Percentiles rank a stretch among this genome's conserved stretches.
Evolutionary conservation across 441 rosid species (phyloP).

Genomic region (Capsella rubella): DNA sequence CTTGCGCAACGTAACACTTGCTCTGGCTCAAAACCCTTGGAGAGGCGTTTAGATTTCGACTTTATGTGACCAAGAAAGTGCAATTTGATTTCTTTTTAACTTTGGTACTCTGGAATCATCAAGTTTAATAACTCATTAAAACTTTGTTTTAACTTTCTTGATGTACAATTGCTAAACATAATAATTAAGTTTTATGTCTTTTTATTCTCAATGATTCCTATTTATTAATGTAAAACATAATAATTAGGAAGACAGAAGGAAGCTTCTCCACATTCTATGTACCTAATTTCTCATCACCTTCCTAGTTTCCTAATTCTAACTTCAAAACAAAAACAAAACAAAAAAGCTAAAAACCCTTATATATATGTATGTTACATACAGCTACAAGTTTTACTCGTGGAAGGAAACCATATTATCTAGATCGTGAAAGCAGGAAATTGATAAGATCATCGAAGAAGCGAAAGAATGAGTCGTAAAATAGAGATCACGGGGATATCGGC

Average conservation of each 20-base stretch:
- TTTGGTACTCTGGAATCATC: background rate
- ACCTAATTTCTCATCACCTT: slow-evolving; percentile 14
- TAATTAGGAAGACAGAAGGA: background rate
- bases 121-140: slow-evolving; percentile 4
- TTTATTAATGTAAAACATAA: too few species aligned
- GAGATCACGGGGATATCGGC: slow-evolving; percentile 36
- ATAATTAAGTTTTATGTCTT: too few species aligned
- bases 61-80: background rate
- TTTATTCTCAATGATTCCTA: too few species aligned
- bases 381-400: background rate
- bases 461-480: slow-evolving; percentile 16
- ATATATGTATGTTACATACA: too few species aligned
- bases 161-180: too few species aligned
- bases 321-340: background rate
- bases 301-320: slow-evolving; percentile 13
- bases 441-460: background rate
- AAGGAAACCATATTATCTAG: background rate
- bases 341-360: too few species aligned
- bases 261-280: background rate
- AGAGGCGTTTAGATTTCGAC: slow-evolving; percentile 33
- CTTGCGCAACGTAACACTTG: background rate
- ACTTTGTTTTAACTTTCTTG: background rate
- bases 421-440: background rate
- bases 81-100: background rate
- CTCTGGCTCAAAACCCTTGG: background rate